Conservation (phyloP, 495 filamentous ascomycete species). For the Aspergillus homomorphus region DNA sequence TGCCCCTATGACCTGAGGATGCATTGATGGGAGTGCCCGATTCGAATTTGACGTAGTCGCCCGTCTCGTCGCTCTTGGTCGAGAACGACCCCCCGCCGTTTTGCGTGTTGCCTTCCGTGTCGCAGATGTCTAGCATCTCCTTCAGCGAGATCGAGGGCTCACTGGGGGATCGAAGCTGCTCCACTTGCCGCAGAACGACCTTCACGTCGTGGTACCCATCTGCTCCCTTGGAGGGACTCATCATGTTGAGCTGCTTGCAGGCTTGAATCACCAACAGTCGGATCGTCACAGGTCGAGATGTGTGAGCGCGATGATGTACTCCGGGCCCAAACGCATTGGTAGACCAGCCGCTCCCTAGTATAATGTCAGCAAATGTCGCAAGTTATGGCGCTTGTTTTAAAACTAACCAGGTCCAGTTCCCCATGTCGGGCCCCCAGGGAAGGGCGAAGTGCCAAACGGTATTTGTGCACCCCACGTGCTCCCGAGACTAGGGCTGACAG, state of each 20-base stretch:
- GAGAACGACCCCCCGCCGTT: slow-evolving; percentile 89
- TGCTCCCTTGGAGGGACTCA: slow-evolving; percentile 30
- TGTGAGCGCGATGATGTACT: slow-evolving; percentile 42
- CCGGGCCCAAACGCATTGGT: slow-evolving; percentile 50
- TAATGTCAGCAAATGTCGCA: slow-evolving; percentile 22
- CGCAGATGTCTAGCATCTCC: slow-evolving; percentile 85
- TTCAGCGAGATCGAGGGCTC: slow-evolving; percentile 60
- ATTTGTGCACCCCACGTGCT: slow-evolving; percentile 39
- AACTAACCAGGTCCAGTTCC: slow-evolving; percentile 37
- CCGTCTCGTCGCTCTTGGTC: slow-evolving; percentile 51
- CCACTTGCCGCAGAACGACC: slow-evolving; percentile 62
- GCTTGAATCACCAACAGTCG: slow-evolving; percentile 58
- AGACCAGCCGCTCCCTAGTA: slow-evolving; percentile 47
- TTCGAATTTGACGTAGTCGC: slow-evolving; percentile 62
- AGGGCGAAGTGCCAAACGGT: slow-evolving; percentile 42
- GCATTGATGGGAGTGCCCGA: slow-evolving; percentile 47
- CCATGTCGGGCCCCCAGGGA: slow-evolving; percentile 43
- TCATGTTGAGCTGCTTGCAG: slow-evolving; percentile 53
- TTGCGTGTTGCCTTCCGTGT: slow-evolving; percentile 79
- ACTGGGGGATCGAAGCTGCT: slow-evolving; percentile 50
- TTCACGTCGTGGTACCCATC: slow-evolving; percentile 64
- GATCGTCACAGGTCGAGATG: slow-evolving; percentile 53
- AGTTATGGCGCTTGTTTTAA: neutral
- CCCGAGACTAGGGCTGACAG: slow-evolving; percentile 33
- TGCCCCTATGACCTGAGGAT: slow-evolving; percentile 37